Evolutionary conservation across 352 stramenopile species (phyloP).

Genomic region (Pythium pyrilobum): DNA sequence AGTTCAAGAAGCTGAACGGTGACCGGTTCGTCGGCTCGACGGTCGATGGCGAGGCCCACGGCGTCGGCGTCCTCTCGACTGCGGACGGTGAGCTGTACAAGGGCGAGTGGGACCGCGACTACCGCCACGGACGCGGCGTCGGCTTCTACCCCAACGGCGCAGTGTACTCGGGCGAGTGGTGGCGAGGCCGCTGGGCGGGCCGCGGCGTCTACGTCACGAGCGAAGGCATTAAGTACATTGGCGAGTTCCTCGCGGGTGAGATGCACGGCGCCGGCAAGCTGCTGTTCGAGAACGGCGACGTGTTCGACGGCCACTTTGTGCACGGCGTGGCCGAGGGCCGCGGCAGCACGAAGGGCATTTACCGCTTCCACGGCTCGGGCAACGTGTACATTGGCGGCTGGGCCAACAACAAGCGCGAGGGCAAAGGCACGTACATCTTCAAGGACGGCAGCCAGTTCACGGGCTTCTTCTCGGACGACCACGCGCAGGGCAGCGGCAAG

Average conservation of each 20-base stretch:
- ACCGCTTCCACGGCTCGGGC: conserved; percentile 58
- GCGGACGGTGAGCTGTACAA: conserved; percentile 90
- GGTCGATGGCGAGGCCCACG: conserved; percentile 56
- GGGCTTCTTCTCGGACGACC: conserved; percentile 48
- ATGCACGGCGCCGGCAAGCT: conserved; percentile 66
- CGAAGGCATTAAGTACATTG: conserved; percentile 65
- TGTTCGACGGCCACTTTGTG: conserved; percentile 68
- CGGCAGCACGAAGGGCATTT: conserved; percentile 47
- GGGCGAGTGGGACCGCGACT: conserved; percentile 59
- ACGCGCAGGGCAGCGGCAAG: conserved; percentile 67
- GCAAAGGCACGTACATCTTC: conserved; percentile 61
- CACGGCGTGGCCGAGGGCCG: conserved; percentile 43
- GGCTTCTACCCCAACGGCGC: conserved; percentile 75
- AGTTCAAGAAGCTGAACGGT: conserved; percentile 63
- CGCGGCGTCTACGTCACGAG: conserved; percentile 59
- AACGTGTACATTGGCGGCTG: conserved; percentile 72
- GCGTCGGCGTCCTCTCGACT: conserved; percentile 69
- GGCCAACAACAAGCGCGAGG: conserved; percentile 63
- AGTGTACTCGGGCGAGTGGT: conserved; percentile 72
- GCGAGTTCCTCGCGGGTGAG: conserved; percentile 47
- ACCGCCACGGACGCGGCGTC: conserved; percentile 56
- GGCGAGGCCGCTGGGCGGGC: conserved; percentile 46
- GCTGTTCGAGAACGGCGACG: conserved; percentile 69
- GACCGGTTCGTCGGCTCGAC: conserved; percentile 66
- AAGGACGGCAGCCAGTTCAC: conserved; percentile 52